Base-by-base conservation (phyloP, 2,329 filamentous ascomycete genomes). In the Xylariaceae sp. region DNA sequence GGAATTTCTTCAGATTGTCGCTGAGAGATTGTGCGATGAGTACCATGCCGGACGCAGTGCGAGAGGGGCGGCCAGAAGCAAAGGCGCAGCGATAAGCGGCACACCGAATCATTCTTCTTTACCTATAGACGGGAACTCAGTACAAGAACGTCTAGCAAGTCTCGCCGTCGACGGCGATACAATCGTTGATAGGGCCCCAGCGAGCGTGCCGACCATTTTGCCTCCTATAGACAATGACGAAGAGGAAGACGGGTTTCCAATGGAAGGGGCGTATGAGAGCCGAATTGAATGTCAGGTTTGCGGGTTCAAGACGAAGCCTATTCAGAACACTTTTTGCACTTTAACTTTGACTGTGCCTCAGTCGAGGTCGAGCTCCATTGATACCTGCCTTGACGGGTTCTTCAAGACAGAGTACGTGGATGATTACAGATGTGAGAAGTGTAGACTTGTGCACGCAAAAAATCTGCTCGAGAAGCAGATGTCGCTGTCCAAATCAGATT, bases 361-460 rank as follows among this genome's bases (percentile, higher is more conserved):
- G 68, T 82, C 86, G 57, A 84, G 80, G 47, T 87, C 89, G 2
- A 92, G 92, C 0, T 87, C 89, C 0, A 78, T 99, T 15, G 91
- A 87, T 66, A 79, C 85, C 8, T 99, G 94, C 70, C 94, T 99
- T 64, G 94, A 99, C 65, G 88, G 88, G 39, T 86, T 96, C 71
- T 86, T 99, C 62, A 96, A 96, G 72, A 90, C 89, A 0, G 94
- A 99, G 70, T 87, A 91, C 68, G 96, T 99, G 61, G 92, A 97
- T 59, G 94, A 96, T 68, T 99, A 95, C 76, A 92, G 89, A 63
- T 99, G 94, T 73, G 94, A 96, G 65, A 88, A 85, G 72, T 99
- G 94, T 67, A 84, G 91, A 19, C 77, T 99, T n/a, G 72, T 89
- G 41, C 88, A 96, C 69, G 91, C 91, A 3, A 74, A 89, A 49